phyloP scores from a whole-genome alignment of 2,329 filamentous ascomycete genomes.

The Scedosporium dehoogii region DNA sequence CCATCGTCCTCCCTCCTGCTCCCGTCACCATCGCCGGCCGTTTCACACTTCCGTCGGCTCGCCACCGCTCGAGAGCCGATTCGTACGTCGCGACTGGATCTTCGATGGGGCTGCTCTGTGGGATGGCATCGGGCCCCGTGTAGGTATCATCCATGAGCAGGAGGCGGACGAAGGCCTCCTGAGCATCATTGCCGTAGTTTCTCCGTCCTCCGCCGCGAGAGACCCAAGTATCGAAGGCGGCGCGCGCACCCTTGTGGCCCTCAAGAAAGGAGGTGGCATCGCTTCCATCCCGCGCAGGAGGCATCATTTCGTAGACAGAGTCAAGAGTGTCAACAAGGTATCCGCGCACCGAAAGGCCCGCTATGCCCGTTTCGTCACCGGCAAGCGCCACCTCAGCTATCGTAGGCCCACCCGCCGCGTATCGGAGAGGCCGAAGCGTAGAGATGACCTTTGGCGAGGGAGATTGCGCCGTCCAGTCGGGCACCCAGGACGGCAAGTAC shows the following conservation, averaged over 20 bases:
- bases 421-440: background rate
- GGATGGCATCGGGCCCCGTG: background rate
- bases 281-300: background rate
- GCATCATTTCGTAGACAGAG: background rate
- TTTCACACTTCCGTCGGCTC: background rate
- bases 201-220: background rate
- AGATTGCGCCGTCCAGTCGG: constrained; percentile 1
- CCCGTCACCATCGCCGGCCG: background rate
- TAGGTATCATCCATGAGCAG: constrained; percentile 4
- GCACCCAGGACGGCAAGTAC: background rate
- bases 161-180: background rate
- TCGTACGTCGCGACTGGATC: background rate
- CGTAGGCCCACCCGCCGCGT: background rate
- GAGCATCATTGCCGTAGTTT: background rate
- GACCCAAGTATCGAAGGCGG: background rate
- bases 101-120: background rate
- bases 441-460: background rate
- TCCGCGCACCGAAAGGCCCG: background rate
- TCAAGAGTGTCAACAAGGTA: background rate
- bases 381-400: background rate
- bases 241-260: background rate
- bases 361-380: background rate
- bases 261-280: background rate
- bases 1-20: background rate
- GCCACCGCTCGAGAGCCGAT: background rate